A percentile compares a stretch with the other conserved stretches of the same genome.
Conservation (phyloP, 2,329 filamentous ascomycete genomes). For the Talaromyces islandicus region DNA sequence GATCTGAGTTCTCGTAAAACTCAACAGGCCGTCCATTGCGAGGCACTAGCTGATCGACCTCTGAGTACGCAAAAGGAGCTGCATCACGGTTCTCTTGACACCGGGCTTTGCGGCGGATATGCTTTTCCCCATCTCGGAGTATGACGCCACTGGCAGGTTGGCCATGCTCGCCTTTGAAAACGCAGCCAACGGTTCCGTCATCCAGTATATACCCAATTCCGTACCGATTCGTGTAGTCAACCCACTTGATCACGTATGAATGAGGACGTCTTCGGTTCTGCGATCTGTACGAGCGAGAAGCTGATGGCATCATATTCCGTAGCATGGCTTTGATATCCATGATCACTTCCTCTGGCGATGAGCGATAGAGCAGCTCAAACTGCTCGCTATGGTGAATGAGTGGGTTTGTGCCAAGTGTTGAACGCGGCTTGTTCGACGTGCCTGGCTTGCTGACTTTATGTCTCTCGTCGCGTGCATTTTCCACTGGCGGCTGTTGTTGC, state of each 20-base stretch:
- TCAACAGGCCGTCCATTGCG: constrained; percentile 37
- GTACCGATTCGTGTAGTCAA: constrained; percentile 48
- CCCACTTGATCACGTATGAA: constrained; percentile 47
- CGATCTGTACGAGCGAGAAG: constrained; percentile 21
- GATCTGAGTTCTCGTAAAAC: constrained; percentile 42
- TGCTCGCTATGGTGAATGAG: constrained; percentile 34
- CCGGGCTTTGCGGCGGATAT: constrained; percentile 41
- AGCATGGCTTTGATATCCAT: constrained; percentile 34
- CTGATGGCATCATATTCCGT: constrained; percentile 27
- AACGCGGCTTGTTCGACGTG: constrained; percentile 27
- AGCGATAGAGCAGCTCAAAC: constrained; percentile 31
- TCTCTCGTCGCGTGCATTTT: neutral
- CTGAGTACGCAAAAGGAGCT: constrained; percentile 27
- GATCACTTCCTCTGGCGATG: constrained; percentile 35
- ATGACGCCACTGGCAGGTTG: constrained; percentile 41
- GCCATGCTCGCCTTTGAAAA: constrained; percentile 42
- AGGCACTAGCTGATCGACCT: constrained; percentile 40
- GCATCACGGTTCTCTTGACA: constrained; percentile 27
- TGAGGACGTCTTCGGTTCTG: constrained; percentile 28
- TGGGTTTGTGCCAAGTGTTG: constrained; percentile 29
- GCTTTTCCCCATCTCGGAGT: constrained; percentile 40
- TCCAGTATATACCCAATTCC: constrained; percentile 48
- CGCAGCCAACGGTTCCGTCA: constrained; percentile 45
- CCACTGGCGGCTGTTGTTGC: neutral
- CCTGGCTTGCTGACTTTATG: constrained; percentile 21